phyloP scores from a whole-genome alignment of 1,139 yeast genomes.

The Meyerozyma elateridarum region DNA sequence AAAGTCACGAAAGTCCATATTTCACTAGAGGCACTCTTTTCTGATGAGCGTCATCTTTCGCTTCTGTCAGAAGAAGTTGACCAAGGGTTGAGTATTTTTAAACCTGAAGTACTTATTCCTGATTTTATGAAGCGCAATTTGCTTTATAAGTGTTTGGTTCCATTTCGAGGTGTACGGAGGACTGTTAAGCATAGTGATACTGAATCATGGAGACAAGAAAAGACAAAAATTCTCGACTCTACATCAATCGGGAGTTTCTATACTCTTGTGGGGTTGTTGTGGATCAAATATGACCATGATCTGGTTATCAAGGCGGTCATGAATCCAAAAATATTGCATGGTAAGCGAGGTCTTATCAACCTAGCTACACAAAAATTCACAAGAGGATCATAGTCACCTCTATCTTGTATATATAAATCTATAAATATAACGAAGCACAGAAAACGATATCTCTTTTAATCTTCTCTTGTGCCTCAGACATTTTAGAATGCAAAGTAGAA shows the following conservation, averaged over 20 bases:
- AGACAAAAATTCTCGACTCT: conserved; percentile 17
- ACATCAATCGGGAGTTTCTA: conserved; percentile 36
- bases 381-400: conserved; percentile 5
- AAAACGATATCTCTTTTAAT: conserved; percentile 96
- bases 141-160: conserved; percentile 25
- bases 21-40: conserved; percentile 21
- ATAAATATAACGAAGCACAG: conserved; percentile 90
- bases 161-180: conserved; percentile 27
- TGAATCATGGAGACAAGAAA: conserved; percentile 10
- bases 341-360: conserved; percentile 16
- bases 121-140: conserved; percentile 31
- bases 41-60: conserved; percentile 24
- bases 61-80: conserved; percentile 24
- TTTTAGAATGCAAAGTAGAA: conserved; percentile 76
- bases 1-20: conserved; percentile 18
- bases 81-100: conserved; percentile 16
- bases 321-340: conserved; percentile 26
- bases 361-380: conserved; percentile 8
- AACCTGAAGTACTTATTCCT: conserved; percentile 21
- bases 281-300: conserved; percentile 24
- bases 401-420: conserved; percentile 10
- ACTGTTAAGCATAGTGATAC: conserved; percentile 13
- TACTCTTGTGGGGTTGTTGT: conserved; percentile 35
- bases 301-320: conserved; percentile 23
- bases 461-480: conserved; percentile 89